Conservation (phyloP, 805 yeast genomes). For the Candida awuae region DNA sequence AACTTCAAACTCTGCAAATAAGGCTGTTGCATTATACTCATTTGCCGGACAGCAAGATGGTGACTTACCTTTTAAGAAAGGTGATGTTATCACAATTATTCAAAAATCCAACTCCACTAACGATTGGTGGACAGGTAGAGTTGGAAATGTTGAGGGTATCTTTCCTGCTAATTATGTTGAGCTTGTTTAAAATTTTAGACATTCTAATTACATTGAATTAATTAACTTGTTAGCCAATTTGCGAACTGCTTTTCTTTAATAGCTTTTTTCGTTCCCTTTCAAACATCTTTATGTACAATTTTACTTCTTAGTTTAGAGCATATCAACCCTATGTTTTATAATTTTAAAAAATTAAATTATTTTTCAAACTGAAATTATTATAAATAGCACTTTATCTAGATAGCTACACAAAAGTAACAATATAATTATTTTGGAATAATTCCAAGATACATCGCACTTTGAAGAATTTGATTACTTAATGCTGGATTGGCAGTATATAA, state of each 20-base stretch:
- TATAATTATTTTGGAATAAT: conserved; percentile 9
- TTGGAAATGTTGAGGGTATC: conserved; percentile 78
- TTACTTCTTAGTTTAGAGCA: not conserved
- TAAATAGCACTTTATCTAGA: not conserved
- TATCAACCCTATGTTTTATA: too few relatives aligned
- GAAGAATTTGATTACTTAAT: conserved; percentile 13
- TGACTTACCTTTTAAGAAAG: conserved; percentile 87
- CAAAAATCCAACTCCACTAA: conserved; percentile 83
- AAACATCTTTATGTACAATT: not conserved
- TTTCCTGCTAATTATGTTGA: conserved; percentile 98
- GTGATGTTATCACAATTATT: conserved; percentile 82
- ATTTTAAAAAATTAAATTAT: too few relatives aligned
- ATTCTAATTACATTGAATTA: conserved; percentile 1
- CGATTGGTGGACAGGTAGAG: conserved; percentile 98
- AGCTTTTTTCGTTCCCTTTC: too few relatives aligned
- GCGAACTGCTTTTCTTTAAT: too few relatives aligned
- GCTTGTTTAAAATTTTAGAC: conserved; percentile 42
- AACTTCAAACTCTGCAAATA: conserved; percentile 42
- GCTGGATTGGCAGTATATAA: conserved; percentile 12
- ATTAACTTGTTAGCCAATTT: not conserved
- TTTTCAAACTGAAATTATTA: not conserved
- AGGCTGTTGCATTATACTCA: conserved; percentile 83
- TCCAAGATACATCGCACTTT: conserved; percentile 18
- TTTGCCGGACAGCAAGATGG: conserved; percentile 93
- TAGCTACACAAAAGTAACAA: not conserved